A percentile compares a stretch with the other conserved stretches of the same genome.
Conservation (phyloP, 495 filamentous ascomycete genomes). For the Trichoderma gamsii region DNA sequence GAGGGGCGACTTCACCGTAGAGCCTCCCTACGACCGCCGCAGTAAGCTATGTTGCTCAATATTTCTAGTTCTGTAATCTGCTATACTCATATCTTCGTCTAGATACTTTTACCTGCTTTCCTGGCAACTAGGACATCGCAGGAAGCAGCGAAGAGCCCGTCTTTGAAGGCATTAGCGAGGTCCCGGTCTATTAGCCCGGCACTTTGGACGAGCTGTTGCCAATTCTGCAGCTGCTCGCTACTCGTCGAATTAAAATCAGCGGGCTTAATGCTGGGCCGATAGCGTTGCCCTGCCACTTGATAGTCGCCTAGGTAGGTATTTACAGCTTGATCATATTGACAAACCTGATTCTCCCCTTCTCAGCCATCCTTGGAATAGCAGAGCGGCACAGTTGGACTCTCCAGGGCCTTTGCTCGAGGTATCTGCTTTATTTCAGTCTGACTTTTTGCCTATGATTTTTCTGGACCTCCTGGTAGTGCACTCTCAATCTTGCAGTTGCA, state of each 20-base stretch:
- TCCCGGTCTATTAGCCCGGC: background rate
- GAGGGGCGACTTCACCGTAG: no score
- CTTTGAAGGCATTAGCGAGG: background rate
- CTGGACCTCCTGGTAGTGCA: background rate
- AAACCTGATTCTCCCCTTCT: background rate
- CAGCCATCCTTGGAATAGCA: slow-evolving; percentile 8
- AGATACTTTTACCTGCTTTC: background rate
- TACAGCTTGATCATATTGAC: background rate
- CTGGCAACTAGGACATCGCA: background rate
- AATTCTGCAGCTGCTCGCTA: background rate
- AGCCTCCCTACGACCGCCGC: no score
- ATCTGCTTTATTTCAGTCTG: background rate
- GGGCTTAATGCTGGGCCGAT: background rate
- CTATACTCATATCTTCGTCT: background rate
- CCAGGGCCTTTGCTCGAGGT: background rate
- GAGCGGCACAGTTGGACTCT: background rate
- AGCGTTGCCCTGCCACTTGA: background rate
- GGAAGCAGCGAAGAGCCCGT: slow-evolving; percentile 1
- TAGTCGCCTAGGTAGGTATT: background rate
- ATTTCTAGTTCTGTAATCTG: background rate
- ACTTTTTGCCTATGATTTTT: background rate
- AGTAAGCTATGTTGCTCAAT: background rate
- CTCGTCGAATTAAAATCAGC: background rate
- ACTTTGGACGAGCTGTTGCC: background rate
- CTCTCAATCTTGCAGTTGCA: slow-evolving; percentile 14